These are phyloP conservation scores for Dioscorea dumetorum DNA, from an alignment of 106 monocot genomes.

Conservation along the genomic window DNA sequence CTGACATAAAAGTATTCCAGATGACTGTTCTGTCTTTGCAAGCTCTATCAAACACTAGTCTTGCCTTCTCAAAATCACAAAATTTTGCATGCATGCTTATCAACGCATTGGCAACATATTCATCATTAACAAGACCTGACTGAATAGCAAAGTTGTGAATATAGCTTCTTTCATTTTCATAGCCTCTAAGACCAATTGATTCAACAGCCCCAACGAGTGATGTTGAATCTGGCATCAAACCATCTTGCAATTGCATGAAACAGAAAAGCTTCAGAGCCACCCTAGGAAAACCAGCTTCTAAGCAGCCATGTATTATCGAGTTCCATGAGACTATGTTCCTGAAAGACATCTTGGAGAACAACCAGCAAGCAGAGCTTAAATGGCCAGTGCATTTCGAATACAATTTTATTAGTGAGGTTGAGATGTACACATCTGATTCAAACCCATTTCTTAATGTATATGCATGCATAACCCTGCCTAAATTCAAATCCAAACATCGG, in stretches of 20 bases:
- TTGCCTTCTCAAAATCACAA: slow-evolving; percentile 24
- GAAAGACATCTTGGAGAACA: slow-evolving; percentile 30
- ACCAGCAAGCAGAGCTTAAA: slow-evolving; percentile 22
- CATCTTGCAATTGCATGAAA: slow-evolving; percentile 36
- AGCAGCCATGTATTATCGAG: slow-evolving; percentile 42
- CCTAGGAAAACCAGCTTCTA: slow-evolving; percentile 22
- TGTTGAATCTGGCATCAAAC: slow-evolving; percentile 33
- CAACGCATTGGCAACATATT: slow-evolving; percentile 45
- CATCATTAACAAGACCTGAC: slow-evolving; percentile 16
- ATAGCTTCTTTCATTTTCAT: slow-evolving; percentile 21
- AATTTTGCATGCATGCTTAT: slow-evolving; percentile 38
- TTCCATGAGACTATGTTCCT: slow-evolving; percentile 44
- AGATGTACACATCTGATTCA: slow-evolving; percentile 26
- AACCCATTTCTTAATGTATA: slow-evolving; percentile 31
- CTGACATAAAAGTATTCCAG: slow-evolving; percentile 52
- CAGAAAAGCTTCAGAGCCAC: slow-evolving; percentile 34
- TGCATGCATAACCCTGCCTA: slow-evolving; percentile 37
- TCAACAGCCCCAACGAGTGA: slow-evolving; percentile 45
- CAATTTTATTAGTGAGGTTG: slow-evolving; percentile 29
- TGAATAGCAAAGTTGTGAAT: slow-evolving; percentile 33
- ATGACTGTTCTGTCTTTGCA: slow-evolving; percentile 14
- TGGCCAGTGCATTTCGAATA: slow-evolving; percentile 30
- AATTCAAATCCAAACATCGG: slow-evolving; percentile 8
- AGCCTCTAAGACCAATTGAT: slow-evolving; percentile 37
- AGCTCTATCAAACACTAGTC: slow-evolving; percentile 22